Base-by-base conservation (phyloP, 805 yeast genomes). In the Kazachstania bromeliacearum region DNA sequence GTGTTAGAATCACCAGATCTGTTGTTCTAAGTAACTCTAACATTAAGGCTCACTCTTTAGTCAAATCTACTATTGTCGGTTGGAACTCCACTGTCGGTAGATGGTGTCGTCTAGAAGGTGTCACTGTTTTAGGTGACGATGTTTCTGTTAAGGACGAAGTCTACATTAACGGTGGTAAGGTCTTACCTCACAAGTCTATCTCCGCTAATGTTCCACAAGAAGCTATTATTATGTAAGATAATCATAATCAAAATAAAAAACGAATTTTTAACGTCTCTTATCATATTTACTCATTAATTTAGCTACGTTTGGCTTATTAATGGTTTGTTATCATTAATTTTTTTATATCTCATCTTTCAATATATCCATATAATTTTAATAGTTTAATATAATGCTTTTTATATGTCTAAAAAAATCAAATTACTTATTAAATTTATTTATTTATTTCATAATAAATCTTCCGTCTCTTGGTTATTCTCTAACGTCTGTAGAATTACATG, bases 61-160 rank as follows among this genome's bases (percentile, higher is more conserved):
- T 92, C 57, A 88, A 88, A 67, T 83, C 92, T 57, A 83, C 98
- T 57, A 92, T 92, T 66, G 95, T 92, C 50, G 99, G 99, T 57
- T 92, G 99, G 99, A 80, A 87, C 75, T 88, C 96, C 46, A 84
- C 85, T 55, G 89, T 92, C 57, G 98, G 98, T 66, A 79, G 77
- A 68, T 92, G 98, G 98, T 95, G 96, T 48, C 85, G 98, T 75
- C 77, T 92, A 47, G 97, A 92, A 69, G 95, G 95, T 71, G 84
- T 79, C 56, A 84, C 96, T 45, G 98, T 92, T 42, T 77, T 92
- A 58, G 99, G 98, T 71, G 99, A 92, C 66, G 99, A 92, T 53
- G 99, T 92, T 49, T 94, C 88, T 64, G 85, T 92, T 63, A 85
- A 89, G 73, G 96, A 92, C 63, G 99, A 89, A 74, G 76, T 92